Percentiles rank a stretch among this genome's conserved stretches.
phyloP scores from a whole-genome alignment of 73 alveolate species.

The Breviolum minutum region DNA sequence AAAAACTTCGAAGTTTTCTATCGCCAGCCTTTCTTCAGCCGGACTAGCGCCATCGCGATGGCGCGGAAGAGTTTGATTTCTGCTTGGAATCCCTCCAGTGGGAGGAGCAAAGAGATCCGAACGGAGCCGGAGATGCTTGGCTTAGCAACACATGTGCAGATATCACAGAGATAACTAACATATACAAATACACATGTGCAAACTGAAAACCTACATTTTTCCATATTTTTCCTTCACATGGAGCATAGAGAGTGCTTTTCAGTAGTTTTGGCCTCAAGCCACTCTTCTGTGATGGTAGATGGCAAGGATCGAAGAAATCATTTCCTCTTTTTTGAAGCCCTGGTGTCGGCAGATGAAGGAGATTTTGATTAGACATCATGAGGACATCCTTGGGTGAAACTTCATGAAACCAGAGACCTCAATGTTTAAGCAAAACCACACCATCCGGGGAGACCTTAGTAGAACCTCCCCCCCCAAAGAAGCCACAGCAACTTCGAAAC shows the following conservation, averaged over 20 bases:
- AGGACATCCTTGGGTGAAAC: background rate
- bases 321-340: background rate
- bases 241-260: background rate
- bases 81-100: background rate
- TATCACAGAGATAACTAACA: background rate
- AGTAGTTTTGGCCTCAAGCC: no score
- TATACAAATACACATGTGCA: no score
- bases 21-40: no score
- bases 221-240: background rate
- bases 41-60: no score
- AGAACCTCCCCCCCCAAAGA: background rate
- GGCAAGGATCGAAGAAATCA: background rate
- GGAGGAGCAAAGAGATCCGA: background rate
- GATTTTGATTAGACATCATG: background rate
- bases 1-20: background rate
- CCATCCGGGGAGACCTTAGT: background rate
- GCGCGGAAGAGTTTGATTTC: background rate
- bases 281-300: no score
- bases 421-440: no score
- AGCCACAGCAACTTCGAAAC: no score
- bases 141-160: background rate
- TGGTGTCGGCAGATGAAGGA: slow-evolving; percentile 16
- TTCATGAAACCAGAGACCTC: background rate
- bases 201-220: no score
- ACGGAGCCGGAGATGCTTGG: background rate